Percentiles rank a stretch among this genome's conserved stretches.
Conservation (phyloP, 345 rosid genomes). For the Hibiscus tridactylites region DNA sequence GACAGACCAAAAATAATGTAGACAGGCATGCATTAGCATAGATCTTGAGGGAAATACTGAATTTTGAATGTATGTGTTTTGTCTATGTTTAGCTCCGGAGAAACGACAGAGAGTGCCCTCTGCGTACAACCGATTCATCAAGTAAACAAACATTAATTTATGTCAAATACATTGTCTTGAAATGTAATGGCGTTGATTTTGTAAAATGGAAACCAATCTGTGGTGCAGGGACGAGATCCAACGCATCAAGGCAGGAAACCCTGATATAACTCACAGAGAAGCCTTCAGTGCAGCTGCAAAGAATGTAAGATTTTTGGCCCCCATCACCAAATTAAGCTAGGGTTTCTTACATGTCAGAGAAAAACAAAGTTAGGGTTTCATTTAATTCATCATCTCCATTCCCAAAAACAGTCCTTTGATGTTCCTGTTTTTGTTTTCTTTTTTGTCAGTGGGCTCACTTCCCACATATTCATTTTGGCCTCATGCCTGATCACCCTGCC, state of each 20-base stretch:
- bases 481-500: conserved; percentile 47
- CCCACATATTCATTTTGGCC: conserved; percentile 57
- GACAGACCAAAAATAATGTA: not conserved
- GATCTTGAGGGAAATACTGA: too few species aligned
- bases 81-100: conserved; percentile 41
- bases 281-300: conserved; percentile 62
- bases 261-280: conserved; percentile 54
- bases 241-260: conserved; percentile 54
- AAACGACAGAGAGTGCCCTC: conserved; percentile 60
- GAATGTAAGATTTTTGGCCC: conserved; percentile 33
- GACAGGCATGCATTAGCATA: too few species aligned
- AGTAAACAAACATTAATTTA: conserved; percentile 27
- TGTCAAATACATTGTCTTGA: not conserved
- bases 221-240: conserved; percentile 57
- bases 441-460: conserved; percentile 55
- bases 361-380: conserved; percentile 6
- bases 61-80: conserved; percentile 12
- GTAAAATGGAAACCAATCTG: not conserved
- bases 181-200: not conserved
- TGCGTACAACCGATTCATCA: conserved; percentile 60
- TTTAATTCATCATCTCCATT: not conserved
- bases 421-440: conserved; percentile 1
- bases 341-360: conserved; percentile 4
- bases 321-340: conserved; percentile 25
- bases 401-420: not conserved